A percentile compares a stretch with the other conserved stretches of the same genome.
Conservation (phyloP, 805 yeast species). For the Candida takata region DNA sequence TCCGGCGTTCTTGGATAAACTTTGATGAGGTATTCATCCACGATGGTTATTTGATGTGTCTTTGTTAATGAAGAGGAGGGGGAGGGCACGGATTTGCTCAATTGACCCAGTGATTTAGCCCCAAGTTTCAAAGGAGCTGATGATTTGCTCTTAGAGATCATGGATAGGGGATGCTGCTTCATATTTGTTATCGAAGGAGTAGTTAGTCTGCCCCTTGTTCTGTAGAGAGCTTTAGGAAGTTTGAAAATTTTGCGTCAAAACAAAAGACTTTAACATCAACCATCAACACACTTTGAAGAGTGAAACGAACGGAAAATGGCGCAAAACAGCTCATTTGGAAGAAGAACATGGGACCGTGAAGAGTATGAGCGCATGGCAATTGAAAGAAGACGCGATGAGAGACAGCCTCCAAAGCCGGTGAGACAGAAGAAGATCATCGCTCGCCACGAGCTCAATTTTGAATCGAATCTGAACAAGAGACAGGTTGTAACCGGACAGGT, state of each 20-base stretch:
- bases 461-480: conserved; percentile 27
- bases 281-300: no score
- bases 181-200: no score
- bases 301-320: no score
- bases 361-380: conserved; percentile 48
- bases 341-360: conserved; percentile 68
- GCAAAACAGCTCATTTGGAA: conserved; percentile 35
- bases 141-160: conserved; percentile 9
- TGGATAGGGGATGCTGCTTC: conserved; percentile 11
- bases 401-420: conserved; percentile 6
- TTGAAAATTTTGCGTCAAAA: conserved; percentile 2
- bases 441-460: conserved; percentile 17
- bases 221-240: background rate
- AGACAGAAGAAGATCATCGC: conserved; percentile 1
- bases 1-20: conserved; percentile 27
- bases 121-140: background rate
- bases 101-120: background rate
- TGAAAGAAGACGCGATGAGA: conserved; percentile 19
- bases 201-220: background rate
- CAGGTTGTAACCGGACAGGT: conserved; percentile 26
- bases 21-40: conserved; percentile 37
- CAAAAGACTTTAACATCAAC: background rate
- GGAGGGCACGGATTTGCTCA: background rate
- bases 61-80: no score
- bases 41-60: conserved; percentile 27